phyloP scores from a whole-genome alignment of 371 early-diverging fungal species.

The Haplosporangium sp. region DNA sequence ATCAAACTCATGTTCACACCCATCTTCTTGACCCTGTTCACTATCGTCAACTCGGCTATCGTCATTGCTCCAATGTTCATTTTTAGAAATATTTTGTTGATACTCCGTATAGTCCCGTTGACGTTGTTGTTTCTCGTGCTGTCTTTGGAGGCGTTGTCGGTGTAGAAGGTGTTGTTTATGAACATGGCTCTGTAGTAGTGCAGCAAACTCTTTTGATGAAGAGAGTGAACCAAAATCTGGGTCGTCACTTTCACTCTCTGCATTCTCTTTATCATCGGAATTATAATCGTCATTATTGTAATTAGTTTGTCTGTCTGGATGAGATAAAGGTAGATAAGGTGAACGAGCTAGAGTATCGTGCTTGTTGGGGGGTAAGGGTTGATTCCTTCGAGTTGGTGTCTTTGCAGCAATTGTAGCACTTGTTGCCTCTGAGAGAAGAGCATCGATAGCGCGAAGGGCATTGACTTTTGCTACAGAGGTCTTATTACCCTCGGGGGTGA shows the following conservation, averaged over 20 bases:
- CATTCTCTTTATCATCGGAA: slow-evolving; percentile 2
- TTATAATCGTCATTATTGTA: not conserved
- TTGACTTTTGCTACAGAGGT: slow-evolving; percentile 4
- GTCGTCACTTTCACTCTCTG: slow-evolving; percentile 10
- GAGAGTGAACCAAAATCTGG: not conserved
- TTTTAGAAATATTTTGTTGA: slow-evolving; percentile 6
- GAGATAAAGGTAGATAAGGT: slow-evolving; percentile 1
- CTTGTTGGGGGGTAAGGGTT: slow-evolving; percentile 12
- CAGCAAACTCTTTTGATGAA: slow-evolving; percentile 12
- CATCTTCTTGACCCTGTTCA: not conserved
- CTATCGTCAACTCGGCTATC: not conserved
- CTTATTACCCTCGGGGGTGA: not conserved
- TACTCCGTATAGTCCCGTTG: slow-evolving; percentile 13
- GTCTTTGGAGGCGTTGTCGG: slow-evolving; percentile 11
- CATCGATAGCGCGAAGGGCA: slow-evolving; percentile 19
- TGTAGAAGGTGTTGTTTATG: slow-evolving; percentile 22
- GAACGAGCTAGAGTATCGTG: slow-evolving; percentile 13
- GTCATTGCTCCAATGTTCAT: slow-evolving; percentile 1
- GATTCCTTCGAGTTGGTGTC: slow-evolving; percentile 7
- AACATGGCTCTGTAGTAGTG: slow-evolving; percentile 6
- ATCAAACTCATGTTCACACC: not conserved
- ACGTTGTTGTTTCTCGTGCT: slow-evolving; percentile 11
- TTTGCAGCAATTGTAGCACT: not conserved
- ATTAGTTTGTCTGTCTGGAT: not conserved
- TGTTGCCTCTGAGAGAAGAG: slow-evolving; percentile 12